Percentiles rank a stretch among this genome's conserved stretches.
These are phyloP conservation scores for Leccinum barrowsii DNA, from an alignment of 768 basidiomycete genomes.

Conservation along the genomic window DNA sequence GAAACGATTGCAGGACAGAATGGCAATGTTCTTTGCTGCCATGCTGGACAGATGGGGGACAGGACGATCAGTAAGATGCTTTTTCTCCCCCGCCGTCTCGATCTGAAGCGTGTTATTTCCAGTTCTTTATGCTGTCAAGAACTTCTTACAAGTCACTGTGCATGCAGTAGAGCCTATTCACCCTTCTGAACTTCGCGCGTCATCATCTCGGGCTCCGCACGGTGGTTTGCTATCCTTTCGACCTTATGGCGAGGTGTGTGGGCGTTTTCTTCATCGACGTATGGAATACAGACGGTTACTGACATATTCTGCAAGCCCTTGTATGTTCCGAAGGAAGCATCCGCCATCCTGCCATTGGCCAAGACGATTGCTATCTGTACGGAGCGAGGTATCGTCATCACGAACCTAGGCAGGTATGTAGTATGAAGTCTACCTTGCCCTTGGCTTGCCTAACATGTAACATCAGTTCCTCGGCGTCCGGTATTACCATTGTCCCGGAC, in stretches of 20 bases:
- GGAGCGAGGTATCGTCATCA: constrained; percentile 59
- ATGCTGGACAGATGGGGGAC: constrained; percentile 48
- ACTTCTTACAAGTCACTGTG: constrained; percentile 56
- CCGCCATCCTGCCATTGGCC: constrained; percentile 53
- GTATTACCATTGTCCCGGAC: constrained; percentile 56
- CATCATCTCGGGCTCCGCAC: constrained; percentile 34
- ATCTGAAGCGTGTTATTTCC: constrained; percentile 6
- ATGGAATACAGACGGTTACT: neutral
- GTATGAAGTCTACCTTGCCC: neutral
- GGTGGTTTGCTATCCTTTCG: constrained; percentile 45
- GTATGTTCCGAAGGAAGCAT: constrained; percentile 69
- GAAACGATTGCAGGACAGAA: constrained; percentile 60
- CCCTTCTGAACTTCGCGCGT: constrained; percentile 33
- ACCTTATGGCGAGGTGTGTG: constrained; percentile 61
- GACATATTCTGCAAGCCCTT: constrained; percentile 43
- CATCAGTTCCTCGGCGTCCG: constrained; percentile 39
- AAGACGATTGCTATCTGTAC: constrained; percentile 67
- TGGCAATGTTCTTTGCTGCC: constrained; percentile 58
- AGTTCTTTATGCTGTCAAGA: constrained; percentile 71
- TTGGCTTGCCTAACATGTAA: neutral
- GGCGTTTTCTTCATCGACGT: neutral
- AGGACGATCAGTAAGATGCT: constrained; percentile 51
- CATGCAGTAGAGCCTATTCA: constrained; percentile 57
- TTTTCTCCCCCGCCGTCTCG: neutral
- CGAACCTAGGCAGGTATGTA: constrained; percentile 65